Evolutionary conservation across 148 eudicot species (phyloP), one percentile per base, ranked within the genome.

Genomic region (Heliamphora exappendiculata): DNA sequence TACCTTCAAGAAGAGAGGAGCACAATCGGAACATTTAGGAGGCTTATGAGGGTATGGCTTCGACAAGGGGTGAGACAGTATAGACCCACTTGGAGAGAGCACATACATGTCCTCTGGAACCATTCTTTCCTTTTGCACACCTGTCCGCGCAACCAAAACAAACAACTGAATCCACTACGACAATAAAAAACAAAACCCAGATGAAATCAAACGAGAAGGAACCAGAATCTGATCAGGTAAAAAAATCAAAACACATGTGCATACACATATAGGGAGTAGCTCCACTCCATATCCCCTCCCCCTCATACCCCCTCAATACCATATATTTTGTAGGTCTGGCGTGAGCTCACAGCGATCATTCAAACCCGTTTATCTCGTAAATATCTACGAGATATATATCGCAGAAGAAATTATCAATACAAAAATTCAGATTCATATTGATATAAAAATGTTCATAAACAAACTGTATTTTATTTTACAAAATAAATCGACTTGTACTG

Each of bases 91-190:
- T 49, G 98, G 70, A 65, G 97, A 88, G 24, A 95, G 88, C 73
- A 93, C 87, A 79, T 93, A 93, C 99, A 95, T 95, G 78, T 95
- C 99, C 68, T 91, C 97, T 39, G 89, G 82, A 75, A 88, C 79
- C 99, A 95, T 93, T 78, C 99, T 88, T 77, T 95, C 99, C 90
- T 95, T 95, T 78, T 95, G 99, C 65, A 93, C 99, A 76, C 99
- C 99, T 95, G 63, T 57, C 83, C 71, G 69, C 37, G 76, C 45
- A 81, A 44, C 67, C 76, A 73, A 77, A 66, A 19, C 67, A 69
- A 78, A 14, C 51, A 59, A 55, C 59, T 57, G 29, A 74, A 67
- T 3, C 67, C 66, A 70, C 42, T 68, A 20, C 34, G 51, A 36
- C 24, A 67, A 29, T 39, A 45, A 5, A 26, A 50, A 76, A 22